Conservation (phyloP, 441 rosid genomes). For the Flueggea neowawraea region DNA sequence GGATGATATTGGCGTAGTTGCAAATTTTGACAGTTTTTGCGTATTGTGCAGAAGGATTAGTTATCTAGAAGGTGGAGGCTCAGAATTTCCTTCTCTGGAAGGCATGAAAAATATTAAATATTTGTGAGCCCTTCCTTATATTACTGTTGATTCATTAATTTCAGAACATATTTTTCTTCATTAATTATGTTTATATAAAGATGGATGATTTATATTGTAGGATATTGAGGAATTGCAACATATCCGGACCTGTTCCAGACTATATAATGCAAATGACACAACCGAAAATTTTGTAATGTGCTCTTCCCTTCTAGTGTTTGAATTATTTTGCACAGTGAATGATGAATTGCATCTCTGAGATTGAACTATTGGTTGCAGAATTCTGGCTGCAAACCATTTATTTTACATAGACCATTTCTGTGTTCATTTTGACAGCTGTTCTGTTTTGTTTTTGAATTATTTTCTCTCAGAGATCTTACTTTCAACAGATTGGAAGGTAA, state of each 20-base stretch:
- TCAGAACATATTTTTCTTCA: background rate
- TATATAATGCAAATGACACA: constrained; percentile 13
- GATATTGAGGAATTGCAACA: constrained; percentile 42
- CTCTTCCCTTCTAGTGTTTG: background rate
- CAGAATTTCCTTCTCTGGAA: constrained; percentile 25
- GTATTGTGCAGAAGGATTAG: constrained; percentile 32
- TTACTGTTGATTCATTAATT: background rate
- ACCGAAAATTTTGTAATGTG: constrained; percentile 23
- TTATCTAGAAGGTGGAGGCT: constrained; percentile 28
- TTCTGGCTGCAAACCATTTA: too few species aligned
- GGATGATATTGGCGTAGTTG: background rate
- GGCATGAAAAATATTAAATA: constrained; percentile 16
- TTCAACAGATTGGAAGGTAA: constrained; percentile 35
- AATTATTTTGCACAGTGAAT: background rate
- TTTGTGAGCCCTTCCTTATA: constrained; percentile 22
- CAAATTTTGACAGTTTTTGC: background rate
- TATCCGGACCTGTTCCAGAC: constrained; percentile 29
- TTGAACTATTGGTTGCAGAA: too few species aligned
- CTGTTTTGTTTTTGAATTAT: background rate
- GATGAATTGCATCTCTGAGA: too few species aligned
- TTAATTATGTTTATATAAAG: background rate
- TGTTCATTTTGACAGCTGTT: background rate
- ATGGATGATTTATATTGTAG: constrained; percentile 15
- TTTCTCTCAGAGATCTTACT: constrained; percentile 37
- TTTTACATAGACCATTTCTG: too few species aligned